These are phyloP conservation scores for Chlorella variabilis DNA, from an alignment of 163 green algal genomes.

Conservation along the genomic window DNA sequence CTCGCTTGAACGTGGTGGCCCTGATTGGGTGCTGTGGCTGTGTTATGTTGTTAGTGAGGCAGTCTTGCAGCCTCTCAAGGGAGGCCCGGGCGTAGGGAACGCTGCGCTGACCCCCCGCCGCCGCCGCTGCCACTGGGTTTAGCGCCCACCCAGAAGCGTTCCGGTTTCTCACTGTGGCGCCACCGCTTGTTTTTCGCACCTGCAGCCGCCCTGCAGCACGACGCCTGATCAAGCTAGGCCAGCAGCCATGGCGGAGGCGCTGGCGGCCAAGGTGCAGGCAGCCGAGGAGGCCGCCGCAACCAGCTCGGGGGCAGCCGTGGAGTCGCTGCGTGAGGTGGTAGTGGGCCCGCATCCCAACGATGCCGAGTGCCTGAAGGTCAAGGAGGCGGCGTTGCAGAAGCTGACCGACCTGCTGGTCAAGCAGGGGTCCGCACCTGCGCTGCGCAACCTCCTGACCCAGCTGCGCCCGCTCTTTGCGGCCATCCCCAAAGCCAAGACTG, in stretches of 20 bases:
- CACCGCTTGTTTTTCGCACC: too few species aligned
- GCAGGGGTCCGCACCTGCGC: slow-evolving; percentile 67
- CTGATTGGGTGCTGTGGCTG: too few species aligned
- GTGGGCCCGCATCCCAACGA: slow-evolving; percentile 45
- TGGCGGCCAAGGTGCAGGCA: background rate
- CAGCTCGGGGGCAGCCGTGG: slow-evolving; percentile 10
- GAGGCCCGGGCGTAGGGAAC: too few species aligned
- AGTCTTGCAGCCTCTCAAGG: too few species aligned
- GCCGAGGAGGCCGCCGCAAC: background rate
- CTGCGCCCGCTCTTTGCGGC: slow-evolving; percentile 87
- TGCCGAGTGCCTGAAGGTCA: slow-evolving; percentile 71
- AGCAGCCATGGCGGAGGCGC: slow-evolving; percentile 12
- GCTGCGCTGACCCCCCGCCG: too few species aligned
- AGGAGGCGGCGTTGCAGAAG: slow-evolving; percentile 82
- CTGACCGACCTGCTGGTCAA: slow-evolving; percentile 82
- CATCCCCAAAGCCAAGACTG: slow-evolving; percentile 98
- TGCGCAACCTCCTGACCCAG: slow-evolving; percentile 84
- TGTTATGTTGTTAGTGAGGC: too few species aligned
- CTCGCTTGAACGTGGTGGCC: too few species aligned
- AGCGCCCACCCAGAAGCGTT: too few species aligned
- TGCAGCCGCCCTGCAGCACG: too few species aligned
- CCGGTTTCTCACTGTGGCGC: too few species aligned
- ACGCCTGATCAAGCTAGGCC: too few species aligned
- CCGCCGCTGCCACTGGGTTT: too few species aligned
- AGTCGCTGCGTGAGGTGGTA: slow-evolving; percentile 44